Evolutionary conservation across 2,329 filamentous ascomycete species (phyloP).

Genomic region (Trichoderma sp.): DNA sequence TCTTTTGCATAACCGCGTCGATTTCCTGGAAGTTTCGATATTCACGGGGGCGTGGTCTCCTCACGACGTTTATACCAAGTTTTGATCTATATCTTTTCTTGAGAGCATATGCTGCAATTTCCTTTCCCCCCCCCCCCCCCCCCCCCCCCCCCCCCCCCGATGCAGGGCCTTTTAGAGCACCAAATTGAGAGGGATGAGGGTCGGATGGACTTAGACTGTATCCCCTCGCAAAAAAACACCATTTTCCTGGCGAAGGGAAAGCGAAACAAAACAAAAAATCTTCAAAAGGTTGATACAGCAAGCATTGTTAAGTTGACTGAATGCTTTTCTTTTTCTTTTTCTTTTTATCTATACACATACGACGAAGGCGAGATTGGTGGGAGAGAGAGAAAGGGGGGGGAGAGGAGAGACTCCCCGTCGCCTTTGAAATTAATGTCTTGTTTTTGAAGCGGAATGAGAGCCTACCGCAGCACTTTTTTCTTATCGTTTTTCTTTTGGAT

Average conservation of each 20-base stretch:
- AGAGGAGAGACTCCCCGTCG: neutral
- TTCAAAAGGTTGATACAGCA: slow-evolving; percentile 12
- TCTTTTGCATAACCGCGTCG: slow-evolving; percentile 1
- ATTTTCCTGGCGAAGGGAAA: neutral
- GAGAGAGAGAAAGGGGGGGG: neutral
- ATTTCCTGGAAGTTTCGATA: neutral
- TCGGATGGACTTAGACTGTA: neutral
- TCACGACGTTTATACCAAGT: slow-evolving; percentile 9
- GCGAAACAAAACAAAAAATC: neutral
- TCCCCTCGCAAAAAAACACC: neutral
- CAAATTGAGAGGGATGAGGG: neutral
- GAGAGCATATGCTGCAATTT: slow-evolving; percentile 3
- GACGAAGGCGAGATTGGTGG: neutral
- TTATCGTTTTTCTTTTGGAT: neutral
- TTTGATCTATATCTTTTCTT: neutral
- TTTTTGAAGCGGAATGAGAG: slow-evolving; percentile 1
- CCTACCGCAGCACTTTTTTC: neutral
- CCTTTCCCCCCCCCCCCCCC: no score
- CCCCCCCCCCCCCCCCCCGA: no score
- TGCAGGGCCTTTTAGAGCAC: neutral
- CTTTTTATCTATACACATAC: neutral
- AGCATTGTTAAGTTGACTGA: slow-evolving; percentile 11
- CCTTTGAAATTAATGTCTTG: slow-evolving; percentile 12
- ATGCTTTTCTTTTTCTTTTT: neutral
- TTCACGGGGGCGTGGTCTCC: neutral